Base-by-base conservation (phyloP, 495 filamentous ascomycete genomes). In the Pyrenopolyporus hunteri region DNA sequence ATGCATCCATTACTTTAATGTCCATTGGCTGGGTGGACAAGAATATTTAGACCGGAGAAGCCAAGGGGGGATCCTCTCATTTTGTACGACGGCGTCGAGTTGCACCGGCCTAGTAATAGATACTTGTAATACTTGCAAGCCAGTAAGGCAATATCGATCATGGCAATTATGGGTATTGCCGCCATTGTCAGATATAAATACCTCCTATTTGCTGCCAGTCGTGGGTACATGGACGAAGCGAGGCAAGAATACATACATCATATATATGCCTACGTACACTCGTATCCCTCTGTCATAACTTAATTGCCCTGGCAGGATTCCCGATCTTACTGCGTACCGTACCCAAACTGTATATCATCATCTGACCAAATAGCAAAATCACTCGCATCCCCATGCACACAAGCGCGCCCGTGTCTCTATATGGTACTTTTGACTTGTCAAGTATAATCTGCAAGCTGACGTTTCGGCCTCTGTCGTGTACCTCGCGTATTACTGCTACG, bases 301-400 rank as follows among this genome's bases (percentile, higher is more conserved):
- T n/a, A n/a, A n/a, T n/a, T n/a, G n/a, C n/a, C n/a, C n/a, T n/a
- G n/a, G n/a, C n/a, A n/a, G n/a, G n/a, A n/a, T n/a, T n/a, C n/a
- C n/a, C n/a, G n/a, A n/a, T n/a, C n/a, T n/a, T n/a, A n/a, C n/a
- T n/a, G n/a, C n/a, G n/a, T n/a, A n/a, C n/a, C n/a, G n/a, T n/a
- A n/a, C n/a, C n/a, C n/a, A n/a, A n/a, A n/a, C n/a, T n/a, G n/a
- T n/a, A 17, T 40, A 6, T 40, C 10, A 16, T 40, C 17, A 46
- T 22, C 28, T 42, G 26, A 46, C 23, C 11, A 2, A 48, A 61
- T 2, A 52, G 47, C n/a, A 61, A 22, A 9, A 42, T 63, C 8
- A 57, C 52, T 57, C 33, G 51, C 37, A 56, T 46, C 13, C 17
- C 3, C 17, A 44, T 50, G 59, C 51, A 37, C 13, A 59, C 17